A percentile compares a stretch with the other conserved stretches of the same genome.
Conservation (phyloP, 352 stramenopile species). For the Phytophthora multivora region DNA sequence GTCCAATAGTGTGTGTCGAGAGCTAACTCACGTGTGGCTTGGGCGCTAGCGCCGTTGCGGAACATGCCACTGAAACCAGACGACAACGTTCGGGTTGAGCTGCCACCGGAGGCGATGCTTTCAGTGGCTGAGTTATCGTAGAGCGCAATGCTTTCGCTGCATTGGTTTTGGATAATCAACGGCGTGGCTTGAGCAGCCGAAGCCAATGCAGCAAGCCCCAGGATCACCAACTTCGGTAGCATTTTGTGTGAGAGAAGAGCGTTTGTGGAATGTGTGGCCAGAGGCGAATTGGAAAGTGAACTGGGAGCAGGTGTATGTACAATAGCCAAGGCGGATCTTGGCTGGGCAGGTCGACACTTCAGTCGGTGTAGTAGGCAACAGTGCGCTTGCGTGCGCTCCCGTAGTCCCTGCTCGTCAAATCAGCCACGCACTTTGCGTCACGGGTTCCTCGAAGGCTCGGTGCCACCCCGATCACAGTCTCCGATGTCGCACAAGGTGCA, state of each 20-base stretch:
- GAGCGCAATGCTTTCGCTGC: constrained; percentile 41
- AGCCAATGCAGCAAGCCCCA: constrained; percentile 12
- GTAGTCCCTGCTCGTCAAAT: not conserved
- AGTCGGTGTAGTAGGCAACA: constrained; percentile 7
- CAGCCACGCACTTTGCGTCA: constrained; percentile 14
- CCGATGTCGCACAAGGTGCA: constrained; percentile 3
- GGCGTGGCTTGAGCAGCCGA: constrained; percentile 25
- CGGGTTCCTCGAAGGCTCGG: constrained; percentile 20
- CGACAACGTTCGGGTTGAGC: constrained; percentile 36
- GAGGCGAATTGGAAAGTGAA: constrained; percentile 25
- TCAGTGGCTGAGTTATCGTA: constrained; percentile 61
- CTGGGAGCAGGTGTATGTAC: not conserved
- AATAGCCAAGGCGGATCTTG: not conserved
- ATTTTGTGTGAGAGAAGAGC: not conserved
- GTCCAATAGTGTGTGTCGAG: too few species aligned
- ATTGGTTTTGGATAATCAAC: constrained; percentile 56
- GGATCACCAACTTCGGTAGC: constrained; percentile 15
- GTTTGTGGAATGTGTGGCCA: not conserved
- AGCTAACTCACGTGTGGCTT: constrained; percentile 48
- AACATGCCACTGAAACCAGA: constrained; percentile 59
- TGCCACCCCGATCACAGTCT: constrained; percentile 12
- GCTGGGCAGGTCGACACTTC: not conserved
- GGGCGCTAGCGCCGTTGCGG: constrained; percentile 40
- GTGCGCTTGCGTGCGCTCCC: constrained; percentile 25
- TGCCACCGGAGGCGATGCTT: constrained; percentile 41